Base-by-base conservation (phyloP, 2,329 filamentous ascomycete genomes). In the Cladobotryum protrusum region DNA sequence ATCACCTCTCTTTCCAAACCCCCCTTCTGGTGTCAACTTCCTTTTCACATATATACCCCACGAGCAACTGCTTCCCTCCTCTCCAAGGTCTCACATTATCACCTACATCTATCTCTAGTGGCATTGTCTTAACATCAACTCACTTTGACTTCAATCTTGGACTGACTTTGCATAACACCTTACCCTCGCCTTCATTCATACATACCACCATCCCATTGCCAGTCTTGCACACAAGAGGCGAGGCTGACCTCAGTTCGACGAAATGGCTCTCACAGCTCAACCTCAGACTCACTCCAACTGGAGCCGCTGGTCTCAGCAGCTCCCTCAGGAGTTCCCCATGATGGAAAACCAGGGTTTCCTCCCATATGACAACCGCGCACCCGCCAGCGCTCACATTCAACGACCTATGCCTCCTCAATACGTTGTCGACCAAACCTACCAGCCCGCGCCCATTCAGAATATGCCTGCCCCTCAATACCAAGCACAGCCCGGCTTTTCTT, bases 301-400 rank as follows among this genome's bases (percentile, higher is more conserved):
- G 81, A 74, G 70, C 59, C 76, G 76, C 57, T 81, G 77, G 75
- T 66, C 72, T 56, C 65, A 74, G 52, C 76, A 79, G 39, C 71
- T 78, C 41, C 67, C 65, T 13, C 58, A 64, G 44, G 73, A 76
- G 35, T 79, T 77, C 57, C 54, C 61, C 52, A 70, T 77, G 63
- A 74, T 80, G 69, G 74, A 76, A 43, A 58, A 68, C 20, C 66
- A 70, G 15, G 61, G 65, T 19, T 67, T 79, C 56, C 66, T 80
- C 56, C 67, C 71, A 7, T 82, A 78, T 63, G 73, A 78, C 58
- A 67, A 72, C 8, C 70, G 73, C 54, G 54, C 66, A 11, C 58
- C 65, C 42, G 60, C 62, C 41, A 54, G 70, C 44, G 61, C 67
- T 45, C 67, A 70, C 13, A 58, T 75, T 36, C 71, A 72, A 43